Percentiles rank a stretch among this genome's conserved stretches.
These are phyloP conservation scores for Geoglossum cookeanum DNA, from an alignment of 2,329 filamentous ascomycete species.

Conservation along the genomic window DNA sequence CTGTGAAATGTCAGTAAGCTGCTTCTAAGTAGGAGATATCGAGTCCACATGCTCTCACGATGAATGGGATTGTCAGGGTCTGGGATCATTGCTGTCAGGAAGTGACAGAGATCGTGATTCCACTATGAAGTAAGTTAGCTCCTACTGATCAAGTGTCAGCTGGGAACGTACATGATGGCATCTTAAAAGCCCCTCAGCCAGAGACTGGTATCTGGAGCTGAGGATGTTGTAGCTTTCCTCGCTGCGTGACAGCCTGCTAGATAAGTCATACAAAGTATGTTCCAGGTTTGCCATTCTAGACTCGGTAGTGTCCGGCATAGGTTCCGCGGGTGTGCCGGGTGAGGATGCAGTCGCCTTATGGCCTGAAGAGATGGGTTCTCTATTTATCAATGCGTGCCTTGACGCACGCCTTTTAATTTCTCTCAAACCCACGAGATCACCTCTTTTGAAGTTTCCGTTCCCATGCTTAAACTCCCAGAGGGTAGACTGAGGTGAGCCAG, in stretches of 20 bases:
- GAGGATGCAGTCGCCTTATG: conserved; percentile 60
- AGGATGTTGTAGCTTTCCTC: conserved; percentile 70
- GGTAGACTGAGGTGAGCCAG: conserved; percentile 76
- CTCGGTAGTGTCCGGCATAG: conserved; percentile 63
- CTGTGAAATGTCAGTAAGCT: conserved; percentile 15
- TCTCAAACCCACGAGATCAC: conserved; percentile 72
- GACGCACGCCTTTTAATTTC: conserved; percentile 94
- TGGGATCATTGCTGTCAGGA: conserved; percentile 53
- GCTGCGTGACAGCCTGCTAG: conserved; percentile 53
- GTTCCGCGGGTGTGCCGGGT: conserved; percentile 67
- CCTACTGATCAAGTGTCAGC: conserved; percentile 10
- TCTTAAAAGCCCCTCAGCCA: conserved; percentile 63
- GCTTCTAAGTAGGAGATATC: not conserved
- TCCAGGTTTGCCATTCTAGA: conserved; percentile 57
- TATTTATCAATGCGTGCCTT: conserved; percentile 77
- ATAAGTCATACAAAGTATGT: conserved; percentile 65
- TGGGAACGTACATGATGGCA: conserved; percentile 39
- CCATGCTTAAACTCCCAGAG: conserved; percentile 99
- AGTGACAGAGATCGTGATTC: conserved; percentile 67
- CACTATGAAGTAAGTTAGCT: conserved; percentile 39
- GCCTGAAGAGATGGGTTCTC: conserved; percentile 60
- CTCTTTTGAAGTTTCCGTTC: conserved; percentile 89
- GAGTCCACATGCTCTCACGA: conserved; percentile 53
- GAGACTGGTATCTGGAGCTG: conserved; percentile 59
- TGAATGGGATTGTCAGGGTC: conserved; percentile 59